Conservation (phyloP, 208 protist genomes). For the Herpetomonas samuelpessoai region DNA sequence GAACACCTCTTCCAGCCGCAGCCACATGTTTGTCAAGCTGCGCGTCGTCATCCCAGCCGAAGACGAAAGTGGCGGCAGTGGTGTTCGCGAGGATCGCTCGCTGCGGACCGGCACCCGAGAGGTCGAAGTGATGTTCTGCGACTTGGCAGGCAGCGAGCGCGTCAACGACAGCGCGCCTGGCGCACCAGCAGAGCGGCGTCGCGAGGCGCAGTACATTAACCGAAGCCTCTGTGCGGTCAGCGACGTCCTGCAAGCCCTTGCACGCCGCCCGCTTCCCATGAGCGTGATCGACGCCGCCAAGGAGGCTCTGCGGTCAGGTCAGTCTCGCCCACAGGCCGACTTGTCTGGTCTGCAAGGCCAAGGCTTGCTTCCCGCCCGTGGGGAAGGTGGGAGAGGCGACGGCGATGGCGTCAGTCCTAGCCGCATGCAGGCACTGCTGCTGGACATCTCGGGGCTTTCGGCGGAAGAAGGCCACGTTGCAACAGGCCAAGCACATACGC, state of each 20-base stretch:
- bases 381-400: too few species aligned
- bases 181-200: neutral
- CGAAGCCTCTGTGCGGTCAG: neutral
- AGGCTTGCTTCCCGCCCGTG: too few species aligned
- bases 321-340: too few species aligned
- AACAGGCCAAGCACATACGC: too few species aligned
- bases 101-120: slow-evolving; percentile 15
- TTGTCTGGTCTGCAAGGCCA: too few species aligned
- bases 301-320: neutral
- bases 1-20: slow-evolving; percentile 23
- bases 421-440: too few species aligned
- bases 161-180: slow-evolving; percentile 9
- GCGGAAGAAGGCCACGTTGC: too few species aligned
- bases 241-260: neutral
- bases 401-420: too few species aligned
- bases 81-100: neutral
- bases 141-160: slow-evolving; percentile 71
- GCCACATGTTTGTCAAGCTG: slow-evolving; percentile 30
- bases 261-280: neutral
- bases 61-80: neutral
- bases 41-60: slow-evolving; percentile 7
- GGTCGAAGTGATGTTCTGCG: slow-evolving; percentile 45
- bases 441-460: too few species aligned
- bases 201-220: neutral
- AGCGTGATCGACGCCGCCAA: neutral